Evolutionary conservation across 306 rosid species (phyloP).

Genomic region (Crotalaria pallida): DNA sequence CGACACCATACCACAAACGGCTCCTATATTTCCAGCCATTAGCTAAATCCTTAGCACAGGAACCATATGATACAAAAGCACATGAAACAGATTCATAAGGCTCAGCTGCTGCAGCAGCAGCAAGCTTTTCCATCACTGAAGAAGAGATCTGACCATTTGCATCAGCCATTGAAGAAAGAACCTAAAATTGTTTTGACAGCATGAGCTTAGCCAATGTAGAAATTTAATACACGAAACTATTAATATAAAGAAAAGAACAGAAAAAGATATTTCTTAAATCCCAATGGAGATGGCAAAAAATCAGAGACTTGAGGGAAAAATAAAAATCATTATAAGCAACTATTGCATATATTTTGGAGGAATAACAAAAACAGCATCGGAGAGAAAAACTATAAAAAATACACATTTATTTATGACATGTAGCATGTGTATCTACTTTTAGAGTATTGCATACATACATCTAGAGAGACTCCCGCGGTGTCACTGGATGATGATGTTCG

Average conservation of each 20-base stretch:
- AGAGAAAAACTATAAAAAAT: background rate
- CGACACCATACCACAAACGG: slow-evolving; percentile 96
- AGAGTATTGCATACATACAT: slow-evolving; percentile 47
- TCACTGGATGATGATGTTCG: slow-evolving; percentile 47
- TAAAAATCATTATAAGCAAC: slow-evolving; percentile 2
- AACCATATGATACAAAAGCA: slow-evolving; percentile 95
- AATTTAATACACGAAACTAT: slow-evolving; percentile 1
- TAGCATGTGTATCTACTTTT: slow-evolving; percentile 16
- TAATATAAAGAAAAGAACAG: background rate
- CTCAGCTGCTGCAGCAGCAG: slow-evolving; percentile 99
- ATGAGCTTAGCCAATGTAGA: slow-evolving; percentile 19
- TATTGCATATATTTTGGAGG: slow-evolving; percentile 12
- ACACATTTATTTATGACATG: background rate
- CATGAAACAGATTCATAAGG: slow-evolving; percentile 81
- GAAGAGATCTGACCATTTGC: slow-evolving; percentile 78
- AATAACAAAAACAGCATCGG: background rate
- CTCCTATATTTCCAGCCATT: slow-evolving; percentile 95
- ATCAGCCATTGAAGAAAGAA: slow-evolving; percentile 90
- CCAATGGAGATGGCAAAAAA: background rate
- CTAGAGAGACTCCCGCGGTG: slow-evolving; percentile 63
- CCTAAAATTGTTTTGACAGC: slow-evolving; percentile 42
- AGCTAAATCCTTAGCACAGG: slow-evolving; percentile 77
- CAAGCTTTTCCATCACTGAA: slow-evolving; percentile 71
- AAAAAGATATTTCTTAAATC: background rate
- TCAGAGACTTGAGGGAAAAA: background rate